Conservation (phyloP, 2,329 filamentous ascomycete genomes). For the Xylariaceae sp. region DNA sequence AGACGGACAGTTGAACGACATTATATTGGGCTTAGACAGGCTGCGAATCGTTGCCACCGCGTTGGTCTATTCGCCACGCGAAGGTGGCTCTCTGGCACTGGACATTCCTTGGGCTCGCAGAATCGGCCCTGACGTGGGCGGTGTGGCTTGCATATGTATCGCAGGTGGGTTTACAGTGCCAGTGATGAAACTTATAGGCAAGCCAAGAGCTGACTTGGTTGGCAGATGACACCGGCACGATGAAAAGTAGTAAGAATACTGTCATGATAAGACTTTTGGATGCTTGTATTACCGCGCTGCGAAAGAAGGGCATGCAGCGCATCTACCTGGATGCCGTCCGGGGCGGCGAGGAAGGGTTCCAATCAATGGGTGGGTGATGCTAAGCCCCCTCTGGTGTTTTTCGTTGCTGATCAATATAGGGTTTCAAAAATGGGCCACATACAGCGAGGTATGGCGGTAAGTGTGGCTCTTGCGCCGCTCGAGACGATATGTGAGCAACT, state of each 20-base stretch:
- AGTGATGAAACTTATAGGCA: slow-evolving; percentile 3
- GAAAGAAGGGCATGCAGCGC: slow-evolving; percentile 44
- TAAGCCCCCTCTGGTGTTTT: not conserved
- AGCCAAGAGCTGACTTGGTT: slow-evolving; percentile 14
- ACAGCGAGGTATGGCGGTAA: slow-evolving; percentile 48
- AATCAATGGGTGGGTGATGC: slow-evolving; percentile 44
- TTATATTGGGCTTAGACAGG: slow-evolving; percentile 48
- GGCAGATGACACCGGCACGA: slow-evolving; percentile 39
- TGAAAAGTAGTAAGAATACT: slow-evolving; percentile 41
- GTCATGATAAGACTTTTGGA: slow-evolving; percentile 50
- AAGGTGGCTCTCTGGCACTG: slow-evolving; percentile 40
- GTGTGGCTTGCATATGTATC: slow-evolving; percentile 57
- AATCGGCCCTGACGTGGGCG: slow-evolving; percentile 48
- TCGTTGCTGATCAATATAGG: slow-evolving; percentile 31
- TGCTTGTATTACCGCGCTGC: slow-evolving; percentile 43
- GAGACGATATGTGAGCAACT: not conserved
- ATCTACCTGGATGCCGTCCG: slow-evolving; percentile 53
- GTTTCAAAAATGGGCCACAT: slow-evolving; percentile 54
- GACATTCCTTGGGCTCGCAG: slow-evolving; percentile 52
- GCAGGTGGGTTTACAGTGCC: slow-evolving; percentile 39
- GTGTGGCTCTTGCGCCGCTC: slow-evolving; percentile 18
- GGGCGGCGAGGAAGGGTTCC: slow-evolving; percentile 45
- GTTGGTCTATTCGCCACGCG: slow-evolving; percentile 46
- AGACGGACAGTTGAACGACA: slow-evolving; percentile 44
- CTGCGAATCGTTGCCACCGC: slow-evolving; percentile 47